A percentile compares a stretch with the other conserved stretches of the same genome.
Evolutionary conservation across 176 grass and related monocot species (phyloP).

Genomic region (Musa schizocarpa): DNA sequence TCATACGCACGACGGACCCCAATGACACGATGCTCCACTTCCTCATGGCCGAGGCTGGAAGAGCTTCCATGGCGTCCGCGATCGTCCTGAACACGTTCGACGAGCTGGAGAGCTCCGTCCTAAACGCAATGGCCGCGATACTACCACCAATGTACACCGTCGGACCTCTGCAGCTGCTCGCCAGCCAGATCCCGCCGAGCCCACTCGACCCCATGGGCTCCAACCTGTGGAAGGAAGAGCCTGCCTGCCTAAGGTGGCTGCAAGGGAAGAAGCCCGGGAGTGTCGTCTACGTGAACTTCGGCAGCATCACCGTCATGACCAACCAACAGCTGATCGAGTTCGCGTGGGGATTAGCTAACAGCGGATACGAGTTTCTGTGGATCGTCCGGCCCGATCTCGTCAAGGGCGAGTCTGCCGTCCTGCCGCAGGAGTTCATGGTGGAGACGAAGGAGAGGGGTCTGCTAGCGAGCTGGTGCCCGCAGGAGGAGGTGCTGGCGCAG

Average conservation of each 20-base stretch:
- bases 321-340: slow-evolving; percentile 14
- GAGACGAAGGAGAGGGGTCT: slow-evolving; percentile 5
- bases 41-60: not conserved
- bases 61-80: slow-evolving; percentile 1
- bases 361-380: slow-evolving; percentile 2
- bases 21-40: slow-evolving; percentile 4
- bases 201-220: not conserved
- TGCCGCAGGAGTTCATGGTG: not conserved
- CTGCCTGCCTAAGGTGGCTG: not conserved
- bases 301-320: slow-evolving; percentile 8
- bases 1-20: slow-evolving; percentile 1
- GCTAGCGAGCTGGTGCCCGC: slow-evolving; percentile 1
- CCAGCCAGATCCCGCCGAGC: not conserved
- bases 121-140: not conserved
- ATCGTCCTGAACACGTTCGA: slow-evolving; percentile 16
- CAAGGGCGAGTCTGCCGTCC: not conserved
- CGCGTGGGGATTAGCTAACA: slow-evolving; percentile 7
- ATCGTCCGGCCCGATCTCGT: slow-evolving; percentile 8
- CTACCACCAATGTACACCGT: slow-evolving; percentile 12
- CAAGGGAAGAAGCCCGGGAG: not conserved
- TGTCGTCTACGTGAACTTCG: slow-evolving; percentile 13
- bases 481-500: slow-evolving; percentile 4
- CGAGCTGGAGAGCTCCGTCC: not conserved
- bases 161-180: not conserved
- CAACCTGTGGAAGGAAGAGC: slow-evolving; percentile 7